These are phyloP conservation scores for Russula vinacea DNA, from an alignment of 768 basidiomycete species.

Conservation along the genomic window DNA sequence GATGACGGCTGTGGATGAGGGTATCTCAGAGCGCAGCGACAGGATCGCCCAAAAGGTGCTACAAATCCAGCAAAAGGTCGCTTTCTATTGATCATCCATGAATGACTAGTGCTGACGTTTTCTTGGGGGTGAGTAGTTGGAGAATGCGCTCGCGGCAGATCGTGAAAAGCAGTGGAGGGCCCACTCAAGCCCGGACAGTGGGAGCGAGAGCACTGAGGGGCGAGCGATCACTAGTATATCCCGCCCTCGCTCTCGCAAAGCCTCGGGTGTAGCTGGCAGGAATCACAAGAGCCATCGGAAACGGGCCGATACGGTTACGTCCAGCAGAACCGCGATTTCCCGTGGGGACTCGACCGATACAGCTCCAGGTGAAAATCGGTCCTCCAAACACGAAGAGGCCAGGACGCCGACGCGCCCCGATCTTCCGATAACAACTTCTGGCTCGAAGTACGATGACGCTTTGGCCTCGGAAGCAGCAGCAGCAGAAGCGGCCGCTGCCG, in stretches of 20 bases:
- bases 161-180: slow-evolving; percentile 43
- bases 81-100: slow-evolving; percentile 16
- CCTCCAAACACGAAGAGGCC: not conserved
- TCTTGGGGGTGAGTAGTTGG: slow-evolving; percentile 50
- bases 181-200: slow-evolving; percentile 51
- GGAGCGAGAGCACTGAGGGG: slow-evolving; percentile 44
- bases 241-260: slow-evolving; percentile 38
- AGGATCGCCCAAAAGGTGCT: slow-evolving; percentile 84
- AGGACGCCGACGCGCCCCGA: slow-evolving; percentile 20
- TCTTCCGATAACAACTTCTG: not conserved
- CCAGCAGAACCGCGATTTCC: slow-evolving; percentile 40
- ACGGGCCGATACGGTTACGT: slow-evolving; percentile 60
- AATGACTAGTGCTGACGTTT: slow-evolving; percentile 4
- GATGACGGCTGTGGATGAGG: slow-evolving; percentile 83
- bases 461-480: not conserved
- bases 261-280: slow-evolving; percentile 34
- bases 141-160: slow-evolving; percentile 66
- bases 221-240: slow-evolving; percentile 18
- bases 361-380: slow-evolving; percentile 34
- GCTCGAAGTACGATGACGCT: not conserved
- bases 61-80: slow-evolving; percentile 87
- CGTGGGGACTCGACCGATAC: slow-evolving; percentile 33
- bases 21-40: slow-evolving; percentile 80
- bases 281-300: slow-evolving; percentile 30
- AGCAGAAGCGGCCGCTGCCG: not conserved